These are phyloP conservation scores for Zarea fungicola DNA, from an alignment of 2,329 filamentous ascomycete genomes.

Conservation along the genomic window DNA sequence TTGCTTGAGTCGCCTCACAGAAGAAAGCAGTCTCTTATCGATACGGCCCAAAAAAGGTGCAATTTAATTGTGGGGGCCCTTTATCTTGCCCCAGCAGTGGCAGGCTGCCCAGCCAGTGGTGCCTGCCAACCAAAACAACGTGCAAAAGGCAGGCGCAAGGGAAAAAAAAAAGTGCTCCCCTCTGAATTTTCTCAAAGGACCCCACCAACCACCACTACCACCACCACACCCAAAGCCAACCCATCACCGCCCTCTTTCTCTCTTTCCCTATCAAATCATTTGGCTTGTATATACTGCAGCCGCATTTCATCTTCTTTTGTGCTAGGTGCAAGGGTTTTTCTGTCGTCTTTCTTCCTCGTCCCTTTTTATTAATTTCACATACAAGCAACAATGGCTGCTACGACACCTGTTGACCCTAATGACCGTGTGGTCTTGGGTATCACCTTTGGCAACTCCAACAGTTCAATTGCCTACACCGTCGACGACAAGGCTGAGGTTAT, in stretches of 20 bases:
- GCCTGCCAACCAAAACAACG: conserved; percentile 3
- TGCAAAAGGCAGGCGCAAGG: not conserved
- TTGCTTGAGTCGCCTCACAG: too few relatives aligned
- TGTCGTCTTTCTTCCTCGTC: conserved; percentile 13
- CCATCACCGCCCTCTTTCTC: conserved; percentile 13
- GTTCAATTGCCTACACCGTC: conserved; percentile 87
- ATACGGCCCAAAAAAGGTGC: not conserved
- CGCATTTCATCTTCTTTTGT: not conserved
- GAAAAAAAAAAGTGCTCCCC: conserved; percentile 2
- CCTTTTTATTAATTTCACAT: conserved; percentile 8
- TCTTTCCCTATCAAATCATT: not conserved
- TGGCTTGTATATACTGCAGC: conserved; percentile 1
- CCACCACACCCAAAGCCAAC: conserved; percentile 2
- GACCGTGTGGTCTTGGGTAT: conserved; percentile 81
- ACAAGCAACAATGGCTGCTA: conserved; percentile 37
- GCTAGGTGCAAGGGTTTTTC: not conserved
- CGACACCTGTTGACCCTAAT: conserved; percentile 45
- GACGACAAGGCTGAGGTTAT: conserved; percentile 97
- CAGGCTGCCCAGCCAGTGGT: not conserved
- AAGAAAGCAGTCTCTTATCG: conserved; percentile 1
- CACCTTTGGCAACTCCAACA: conserved; percentile 97
- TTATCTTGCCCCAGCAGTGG: not conserved
- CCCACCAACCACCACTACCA: conserved; percentile 3
- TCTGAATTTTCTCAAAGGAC: conserved; percentile 19
- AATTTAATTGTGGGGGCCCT: not conserved